Base-by-base conservation (phyloP, 139 green algal species). In the Trebouxia sp. region DNA sequence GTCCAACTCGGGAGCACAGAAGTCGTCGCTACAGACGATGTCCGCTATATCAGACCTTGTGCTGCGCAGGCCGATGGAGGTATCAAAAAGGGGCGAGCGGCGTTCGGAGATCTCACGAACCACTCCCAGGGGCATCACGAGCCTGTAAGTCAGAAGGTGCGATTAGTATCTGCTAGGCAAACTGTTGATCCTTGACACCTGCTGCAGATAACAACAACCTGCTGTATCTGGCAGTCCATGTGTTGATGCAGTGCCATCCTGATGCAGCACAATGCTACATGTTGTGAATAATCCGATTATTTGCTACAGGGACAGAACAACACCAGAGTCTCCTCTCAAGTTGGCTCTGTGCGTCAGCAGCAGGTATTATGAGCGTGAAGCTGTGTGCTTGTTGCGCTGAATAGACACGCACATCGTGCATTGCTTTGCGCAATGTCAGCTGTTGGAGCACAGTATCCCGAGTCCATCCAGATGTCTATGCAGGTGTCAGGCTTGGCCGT, bases 51-150 rank as follows among this genome's bases (percentile, higher is more conserved):
- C 58, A 24, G 26, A 10, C 70, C 32, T 9, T 55, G 74, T 35
- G 24, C 24, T 24, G 41, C 56, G 17, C 45, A 83, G 43, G 55
- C 80, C 10, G 39, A 43, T 32, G 74, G 43, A 26, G 81, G 58
- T 9, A 8, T 47, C 35, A 85, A 81, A 65, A 81, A 81, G n/a
- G 58, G 47, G 28, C 30, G 81, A 50, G 35, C 81, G 37, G 81
- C 81, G 12, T 85, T 85, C 69, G 47, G n/a, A 47, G 81, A 85
- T 43, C 45, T 85, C 37, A 85, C 81, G n/a, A 85, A 85, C 37
- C 47, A 38, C 24, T n/a, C n/a, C 3, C 45, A 53, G 41, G 38
- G 41, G 1, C 9, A 62, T 22, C 28, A 30, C 53, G 10, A 1
- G 2, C 26, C 12, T 26, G 28, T 39, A 5, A 17, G 50, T 15